Evolutionary conservation across 2,329 filamentous ascomycete species (phyloP), one percentile per base, ranked within the genome.

Genomic region (Pseudogymnoascus sp.): DNA sequence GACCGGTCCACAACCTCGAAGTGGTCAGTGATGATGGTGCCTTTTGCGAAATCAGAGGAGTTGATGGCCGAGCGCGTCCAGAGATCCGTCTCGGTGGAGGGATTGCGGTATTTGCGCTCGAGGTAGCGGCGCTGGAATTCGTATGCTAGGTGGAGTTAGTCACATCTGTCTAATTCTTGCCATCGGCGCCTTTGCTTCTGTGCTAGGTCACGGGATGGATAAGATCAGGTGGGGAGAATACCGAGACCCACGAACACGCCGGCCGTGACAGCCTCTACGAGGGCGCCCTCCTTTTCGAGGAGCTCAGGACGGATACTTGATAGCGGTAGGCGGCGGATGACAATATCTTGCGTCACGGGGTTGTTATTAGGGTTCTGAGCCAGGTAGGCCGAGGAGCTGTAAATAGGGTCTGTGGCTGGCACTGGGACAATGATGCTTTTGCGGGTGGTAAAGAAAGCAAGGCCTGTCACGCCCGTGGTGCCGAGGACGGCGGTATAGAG

Each of bases 1-100:
- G 82, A 86, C 74, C 87, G 87, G 61, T 86, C 82, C 0, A 90
- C 76, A 0, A 90, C 86, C 72, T 90, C 85, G 70, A 90, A 90
- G 73, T 90, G 88, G 71, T 90, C 86, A 2, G 84, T 88, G 63
- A 90, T 82, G 41, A 78, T 71, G 0, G 87, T 88, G 35, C 87
- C 87, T 40, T 81, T 77, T 18, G 85, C 81, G 70, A 90, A 90
- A 8, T 67, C 78, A 63, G 78, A 84, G n/a, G 74, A 68, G 5
- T 78, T 72, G 1, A 90, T 80, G 60, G 86, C 79, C 9, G 79
- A 73, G 2, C 72, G 75, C 2, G 80, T 79, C 86, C 88, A 90
- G 1, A 90, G 80, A 66, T 89, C 84, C 55, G 77, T 69, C 1
- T 79, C 76, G 0, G 86, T 88, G 40, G 81, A 77, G 7, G 83